Evolutionary conservation across 1,139 yeast species (phyloP), one percentile per base, ranked within the genome.

Genomic region (Taphrina deformans): DNA sequence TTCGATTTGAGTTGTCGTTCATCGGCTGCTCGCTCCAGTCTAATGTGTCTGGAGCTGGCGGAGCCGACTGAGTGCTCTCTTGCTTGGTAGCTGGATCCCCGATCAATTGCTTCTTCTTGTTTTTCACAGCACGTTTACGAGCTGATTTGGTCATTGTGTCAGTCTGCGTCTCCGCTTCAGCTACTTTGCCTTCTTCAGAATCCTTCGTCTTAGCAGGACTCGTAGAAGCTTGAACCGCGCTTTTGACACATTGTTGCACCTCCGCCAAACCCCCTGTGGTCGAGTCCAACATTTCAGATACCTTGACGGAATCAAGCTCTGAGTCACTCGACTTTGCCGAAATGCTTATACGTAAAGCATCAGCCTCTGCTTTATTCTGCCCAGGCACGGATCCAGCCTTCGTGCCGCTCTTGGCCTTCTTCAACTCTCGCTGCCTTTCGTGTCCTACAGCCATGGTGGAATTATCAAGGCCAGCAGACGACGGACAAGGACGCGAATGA

Each of bases 251-350:
- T n/a, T 12, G 23, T 16, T 48, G 33, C 23, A 29, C 53, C 5
- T 48, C 53, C 16, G 53, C 53, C 21, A 48, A 23, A 12, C 55
- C 55, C 5, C 55, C 55, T 16, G 55, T 51, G 12, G 18, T 14
- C 12, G 35, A 21, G 16, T 51, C 26, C 44, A 51, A 21, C 55
- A 51, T 51, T 31, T 51, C 55, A 12, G 44, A 23, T 18, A 51
- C 55, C 21, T 51, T 51, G 23, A 21, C 29, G 14, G 44, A 29
- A 21, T 51, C 55, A 14, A 33, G 44, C 27, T 23, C 44, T 18
- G 44, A 31, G 33, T 51, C 55, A 27, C 27, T 29, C 7, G 55
- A 51, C 38, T 48, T 48, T 48, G 53, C 35, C 27, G 53, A 27
- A 48, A 29, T 26, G 16, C 12, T 48, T 23, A 48, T 27, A 9